Evolutionary conservation across 2,329 filamentous ascomycete species (phyloP), one percentile per base, ranked within the genome.

Genomic region (Epichloe amarillans): DNA sequence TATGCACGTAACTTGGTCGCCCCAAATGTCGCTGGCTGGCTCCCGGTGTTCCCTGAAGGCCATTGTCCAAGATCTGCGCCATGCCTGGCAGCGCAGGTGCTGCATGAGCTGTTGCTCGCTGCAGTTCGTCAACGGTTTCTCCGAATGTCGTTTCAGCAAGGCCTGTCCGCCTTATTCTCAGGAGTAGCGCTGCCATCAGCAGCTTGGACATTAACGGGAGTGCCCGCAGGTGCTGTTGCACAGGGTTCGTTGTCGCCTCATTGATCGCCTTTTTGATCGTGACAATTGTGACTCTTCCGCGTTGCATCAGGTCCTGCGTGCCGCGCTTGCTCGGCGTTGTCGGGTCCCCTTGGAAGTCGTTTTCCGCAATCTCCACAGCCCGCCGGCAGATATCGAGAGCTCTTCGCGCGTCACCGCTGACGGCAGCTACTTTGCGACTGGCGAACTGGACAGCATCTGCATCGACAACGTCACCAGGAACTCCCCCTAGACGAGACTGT

Each of bases 401-500:
- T 56, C 93, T 82, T 51, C 93, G 78, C 17, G 93, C 93, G 61
- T 98, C 93, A 53, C 93, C 94, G 56, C 87, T 94, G 43, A 98
- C 94, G 39, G 93, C 91, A 5, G 93, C 93, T 35, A 98, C 93
- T 69, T 98, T 98, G 54, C 93, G 82, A 59, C 88, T 91, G 3
- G 93, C 93, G 62, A 98, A 98, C 67, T 97, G 91, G 47, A 98
- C 80, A 14, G 93, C 94, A 62, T 98, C 93, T 1, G 88, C 73
- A 54, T 96, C 88, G 40, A 98, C 91, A 43, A 98, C 85, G 57
- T 90, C 83, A 26, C 88, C 89, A 1, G 87, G 84, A 0, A 97
- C 88, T 50, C 88, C 88, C 88, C 62, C 82, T 2, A 98, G 77
- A 33, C 93, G 84, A n/a, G 89, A 95, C 62, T 91, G 84, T 56